A percentile compares a stretch with the other conserved stretches of the same genome.
Evolutionary conservation across 1,284 basidiomycete genomes (phyloP).

Genomic region (Ceratobasidium sp.): DNA sequence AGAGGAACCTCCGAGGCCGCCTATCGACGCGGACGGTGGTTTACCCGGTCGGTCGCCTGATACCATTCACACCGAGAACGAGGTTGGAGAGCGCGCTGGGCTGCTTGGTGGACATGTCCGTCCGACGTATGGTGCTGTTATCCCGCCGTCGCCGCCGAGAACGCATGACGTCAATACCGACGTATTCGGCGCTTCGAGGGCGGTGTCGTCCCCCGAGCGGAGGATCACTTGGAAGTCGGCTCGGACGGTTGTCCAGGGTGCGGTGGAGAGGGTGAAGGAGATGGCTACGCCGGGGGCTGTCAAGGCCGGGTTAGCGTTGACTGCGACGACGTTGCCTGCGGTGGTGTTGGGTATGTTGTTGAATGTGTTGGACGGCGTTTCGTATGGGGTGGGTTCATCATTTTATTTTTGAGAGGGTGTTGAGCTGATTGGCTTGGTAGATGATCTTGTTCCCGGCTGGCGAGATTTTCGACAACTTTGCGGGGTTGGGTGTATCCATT

Average conservation of each 20-base stretch:
- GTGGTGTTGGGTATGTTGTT: constrained; percentile 88
- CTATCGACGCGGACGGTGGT: constrained; percentile 26
- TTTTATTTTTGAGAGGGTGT: constrained; percentile 19
- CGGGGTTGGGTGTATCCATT: constrained; percentile 93
- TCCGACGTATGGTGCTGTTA: constrained; percentile 18
- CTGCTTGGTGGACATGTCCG: constrained; percentile 2
- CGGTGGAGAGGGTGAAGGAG: too few relatives aligned
- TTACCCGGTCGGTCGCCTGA: too few relatives aligned
- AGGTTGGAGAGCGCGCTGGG: constrained; percentile 11
- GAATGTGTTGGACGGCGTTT: constrained; percentile 94
- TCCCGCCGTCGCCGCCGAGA: not conserved
- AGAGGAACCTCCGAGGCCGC: not conserved
- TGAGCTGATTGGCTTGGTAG: constrained; percentile 51
- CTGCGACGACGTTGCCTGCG: constrained; percentile 70
- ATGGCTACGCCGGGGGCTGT: constrained; percentile 5
- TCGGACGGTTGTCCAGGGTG: too few relatives aligned
- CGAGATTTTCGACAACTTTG: constrained; percentile 83
- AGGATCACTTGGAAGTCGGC: too few relatives aligned
- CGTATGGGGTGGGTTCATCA: constrained; percentile 68
- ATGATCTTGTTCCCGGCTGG: constrained; percentile 93
- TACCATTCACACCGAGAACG: not conserved
- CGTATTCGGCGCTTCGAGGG: not conserved
- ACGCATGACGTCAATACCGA: too few relatives aligned
- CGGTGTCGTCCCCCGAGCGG: not conserved
- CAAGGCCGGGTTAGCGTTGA: constrained; percentile 12